Base-by-base conservation (phyloP, 768 basidiomycete genomes). In the Kwoniella heveanensis region DNA sequence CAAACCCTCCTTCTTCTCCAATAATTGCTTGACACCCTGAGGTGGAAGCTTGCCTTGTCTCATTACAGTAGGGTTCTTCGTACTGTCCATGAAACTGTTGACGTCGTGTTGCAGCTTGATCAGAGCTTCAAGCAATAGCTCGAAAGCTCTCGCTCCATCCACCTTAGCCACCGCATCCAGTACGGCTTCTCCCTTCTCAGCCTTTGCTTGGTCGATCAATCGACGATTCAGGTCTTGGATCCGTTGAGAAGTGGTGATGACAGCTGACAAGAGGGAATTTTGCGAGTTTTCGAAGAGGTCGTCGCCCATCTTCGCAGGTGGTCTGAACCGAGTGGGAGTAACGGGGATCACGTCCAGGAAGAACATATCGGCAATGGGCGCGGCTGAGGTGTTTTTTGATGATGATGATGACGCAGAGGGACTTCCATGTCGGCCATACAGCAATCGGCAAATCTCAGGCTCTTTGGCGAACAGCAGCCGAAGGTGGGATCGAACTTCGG, bases 1-100 rank as follows among this genome's bases (percentile, higher is more conserved):
- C 53, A 99, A 79, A 49, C 96, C 96, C 68, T 98, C 96, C 81
- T 99, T 99, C 85, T 98, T 99, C 83, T 99, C 96, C 72, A 99
- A 81, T 13, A 89, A 86, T 80, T 99, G 95, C 83, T 98, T 99
- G 67, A 99, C 87, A 67, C 96, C 96, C 48, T 88, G 84, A 32
- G 94, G 93, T 27, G 94, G 93, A 21, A 91, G 83, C 75, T 92
- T 92, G 2, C 95, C 96, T 74, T 90, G 88, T 55, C 90, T 85
- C 62, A 90, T 82, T n/a, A 87, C 84, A 32, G 87, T 83, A 6
- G 95, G 92, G 74, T 98, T 97, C 82, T 98, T 97, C 77, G 87
- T 90, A 74, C 90, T 92, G 76, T 99, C 96, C 81, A 99, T 89
- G 81, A 97, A 95, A 79, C 90, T 91, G 78, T 98, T 98, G 65